These are phyloP conservation scores for Sungouiozyma intestinalis DNA, from an alignment of 805 yeast species.

Conservation along the genomic window DNA sequence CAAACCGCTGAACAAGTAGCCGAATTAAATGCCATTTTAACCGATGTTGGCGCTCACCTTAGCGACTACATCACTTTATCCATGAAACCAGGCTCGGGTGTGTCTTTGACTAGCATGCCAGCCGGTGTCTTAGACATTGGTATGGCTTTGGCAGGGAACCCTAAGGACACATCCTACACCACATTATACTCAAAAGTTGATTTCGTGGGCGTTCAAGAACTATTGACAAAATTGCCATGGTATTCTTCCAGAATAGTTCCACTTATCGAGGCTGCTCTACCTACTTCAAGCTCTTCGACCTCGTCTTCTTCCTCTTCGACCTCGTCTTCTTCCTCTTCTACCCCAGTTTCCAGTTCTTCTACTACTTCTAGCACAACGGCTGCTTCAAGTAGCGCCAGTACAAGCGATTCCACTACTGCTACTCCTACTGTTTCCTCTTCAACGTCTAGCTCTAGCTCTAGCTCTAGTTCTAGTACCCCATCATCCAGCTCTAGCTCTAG, in stretches of 20 bases:
- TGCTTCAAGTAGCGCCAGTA: background rate
- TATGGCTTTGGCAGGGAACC: slow-evolving; percentile 20
- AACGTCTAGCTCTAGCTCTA: background rate
- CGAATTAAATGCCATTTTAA: slow-evolving; percentile 15
- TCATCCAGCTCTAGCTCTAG: background rate
- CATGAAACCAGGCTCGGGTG: slow-evolving; percentile 7
- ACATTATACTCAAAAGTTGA: slow-evolving; percentile 25
- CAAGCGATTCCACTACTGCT: background rate
- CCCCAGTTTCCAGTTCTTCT: no score
- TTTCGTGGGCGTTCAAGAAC: slow-evolving; percentile 16
- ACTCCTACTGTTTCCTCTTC: background rate
- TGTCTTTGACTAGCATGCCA: slow-evolving; percentile 13
- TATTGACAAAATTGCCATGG: slow-evolving; percentile 29
- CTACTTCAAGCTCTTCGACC: slow-evolving; percentile 4
- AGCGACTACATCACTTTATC: slow-evolving; percentile 11
- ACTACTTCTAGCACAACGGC: background rate
- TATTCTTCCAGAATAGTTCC: slow-evolving; percentile 23
- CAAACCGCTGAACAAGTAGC: slow-evolving; percentile 12
- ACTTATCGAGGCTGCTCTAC: slow-evolving; percentile 5
- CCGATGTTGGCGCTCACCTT: slow-evolving; percentile 14
- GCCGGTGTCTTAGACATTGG: slow-evolving; percentile 16
- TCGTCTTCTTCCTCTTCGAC: slow-evolving; percentile 4
- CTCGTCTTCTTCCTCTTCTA: slow-evolving; percentile 2
- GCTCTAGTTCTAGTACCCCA: background rate
- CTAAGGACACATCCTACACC: slow-evolving; percentile 25